phyloP scores from a whole-genome alignment of 2,329 filamentous ascomycete species.

The Colletotrichum euphorbiae region DNA sequence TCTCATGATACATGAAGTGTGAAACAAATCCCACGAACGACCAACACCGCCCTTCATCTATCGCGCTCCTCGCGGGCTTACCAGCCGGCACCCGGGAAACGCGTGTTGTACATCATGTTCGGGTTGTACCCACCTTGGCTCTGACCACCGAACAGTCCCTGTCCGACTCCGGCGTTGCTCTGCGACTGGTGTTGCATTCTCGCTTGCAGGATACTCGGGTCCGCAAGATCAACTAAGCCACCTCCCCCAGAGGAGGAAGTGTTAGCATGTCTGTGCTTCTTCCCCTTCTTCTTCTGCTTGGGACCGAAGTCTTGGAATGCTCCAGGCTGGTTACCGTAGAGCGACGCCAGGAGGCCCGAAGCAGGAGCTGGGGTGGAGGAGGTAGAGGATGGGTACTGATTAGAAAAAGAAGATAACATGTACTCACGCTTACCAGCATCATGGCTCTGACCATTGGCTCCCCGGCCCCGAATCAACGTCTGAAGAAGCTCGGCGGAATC shows the following conservation, averaged over 20 bases:
- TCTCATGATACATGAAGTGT: slow-evolving; percentile 41
- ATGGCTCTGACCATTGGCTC: slow-evolving; percentile 77
- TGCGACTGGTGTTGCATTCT: slow-evolving; percentile 91
- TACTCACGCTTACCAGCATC: slow-evolving; percentile 98
- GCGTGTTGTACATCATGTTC: slow-evolving; percentile 80
- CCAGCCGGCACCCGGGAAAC: slow-evolving; percentile 43
- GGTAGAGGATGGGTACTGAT: slow-evolving; percentile 85
- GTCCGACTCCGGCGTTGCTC: slow-evolving; percentile 85
- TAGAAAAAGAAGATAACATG: slow-evolving; percentile 92
- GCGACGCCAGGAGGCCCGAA: slow-evolving; percentile 89
- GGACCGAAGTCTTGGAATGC: slow-evolving; percentile 90
- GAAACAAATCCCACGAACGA: slow-evolving; percentile 35
- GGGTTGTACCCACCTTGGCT: slow-evolving; percentile 95
- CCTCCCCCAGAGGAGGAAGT: slow-evolving; percentile 99
- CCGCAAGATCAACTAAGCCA: slow-evolving; percentile 99
- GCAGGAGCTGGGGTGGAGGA: slow-evolving; percentile 88
- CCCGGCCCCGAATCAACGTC: slow-evolving; percentile 80
- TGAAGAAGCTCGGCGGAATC: slow-evolving; percentile 83
- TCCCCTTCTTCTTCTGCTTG: slow-evolving; percentile 99
- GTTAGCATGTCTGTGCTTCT: slow-evolving; percentile 99
- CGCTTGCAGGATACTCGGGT: slow-evolving; percentile 99
- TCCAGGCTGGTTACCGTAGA: slow-evolving; percentile 88
- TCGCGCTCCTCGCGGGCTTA: slow-evolving; percentile 24
- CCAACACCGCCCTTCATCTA: slow-evolving; percentile 33
- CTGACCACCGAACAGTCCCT: slow-evolving; percentile 90